These are phyloP conservation scores for Penicillium pulvis DNA, from an alignment of 495 filamentous ascomycete genomes.

Conservation along the genomic window DNA sequence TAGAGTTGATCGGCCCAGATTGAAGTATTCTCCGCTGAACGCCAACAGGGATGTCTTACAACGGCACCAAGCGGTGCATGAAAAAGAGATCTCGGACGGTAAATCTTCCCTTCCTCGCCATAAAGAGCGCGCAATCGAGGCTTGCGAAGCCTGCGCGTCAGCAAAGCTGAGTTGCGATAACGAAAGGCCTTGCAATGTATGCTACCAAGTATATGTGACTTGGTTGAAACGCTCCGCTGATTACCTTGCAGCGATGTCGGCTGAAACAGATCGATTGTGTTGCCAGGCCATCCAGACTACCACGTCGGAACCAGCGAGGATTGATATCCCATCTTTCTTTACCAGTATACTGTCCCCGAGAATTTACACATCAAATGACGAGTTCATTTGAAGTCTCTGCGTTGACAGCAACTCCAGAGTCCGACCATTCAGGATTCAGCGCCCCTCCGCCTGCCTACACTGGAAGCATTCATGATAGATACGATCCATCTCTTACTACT, in stretches of 20 bases:
- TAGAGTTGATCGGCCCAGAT: not conserved
- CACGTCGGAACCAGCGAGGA: too few relatives aligned
- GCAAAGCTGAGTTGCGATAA: slow-evolving; percentile 32
- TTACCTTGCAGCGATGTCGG: slow-evolving; percentile 17
- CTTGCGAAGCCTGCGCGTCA: slow-evolving; percentile 27
- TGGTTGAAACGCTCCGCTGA: too few relatives aligned
- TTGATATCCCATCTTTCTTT: not conserved
- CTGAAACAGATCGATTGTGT: slow-evolving; percentile 18
- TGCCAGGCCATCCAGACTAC: slow-evolving; percentile 1
- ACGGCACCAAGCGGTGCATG: slow-evolving; percentile 29
- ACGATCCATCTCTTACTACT: not conserved
- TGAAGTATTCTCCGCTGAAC: not conserved
- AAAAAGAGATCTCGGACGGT: slow-evolving; percentile 13
- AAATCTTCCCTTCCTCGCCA: slow-evolving; percentile 9
- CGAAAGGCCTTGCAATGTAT: slow-evolving; percentile 26
- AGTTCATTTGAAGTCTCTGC: not conserved
- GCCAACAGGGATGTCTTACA: slow-evolving; percentile 24
- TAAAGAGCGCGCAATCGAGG: slow-evolving; percentile 23
- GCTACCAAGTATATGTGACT: not conserved
- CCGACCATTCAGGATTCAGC: slow-evolving; percentile 12
- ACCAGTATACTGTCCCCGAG: not conserved
- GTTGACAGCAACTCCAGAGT: slow-evolving; percentile 12
- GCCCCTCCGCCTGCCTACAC: slow-evolving; percentile 6
- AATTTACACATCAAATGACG: not conserved
- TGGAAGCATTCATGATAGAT: slow-evolving; percentile 6